Evolutionary conservation across 805 yeast genomes (phyloP).

Genomic region (Metschnikowia continentalis): DNA sequence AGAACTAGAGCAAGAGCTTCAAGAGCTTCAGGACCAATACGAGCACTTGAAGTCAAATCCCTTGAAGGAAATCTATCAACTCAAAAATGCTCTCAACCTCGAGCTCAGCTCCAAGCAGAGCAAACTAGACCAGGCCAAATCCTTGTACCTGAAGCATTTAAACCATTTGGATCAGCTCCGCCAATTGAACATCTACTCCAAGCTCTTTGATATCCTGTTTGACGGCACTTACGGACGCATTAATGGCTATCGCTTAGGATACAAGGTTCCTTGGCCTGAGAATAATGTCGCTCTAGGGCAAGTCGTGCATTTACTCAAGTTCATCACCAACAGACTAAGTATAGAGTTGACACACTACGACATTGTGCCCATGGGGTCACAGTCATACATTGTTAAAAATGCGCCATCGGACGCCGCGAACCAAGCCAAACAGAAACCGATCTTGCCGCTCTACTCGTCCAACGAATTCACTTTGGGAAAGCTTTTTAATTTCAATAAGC

Average conservation of each 20-base stretch:
- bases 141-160: constrained; percentile 57
- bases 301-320: constrained; percentile 61
- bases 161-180: constrained; percentile 68
- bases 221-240: constrained; percentile 73
- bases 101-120: constrained; percentile 47
- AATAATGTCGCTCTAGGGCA: constrained; percentile 92
- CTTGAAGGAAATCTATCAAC: constrained; percentile 43
- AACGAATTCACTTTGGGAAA: constrained; percentile 74
- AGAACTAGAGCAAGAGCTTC: constrained; percentile 47
- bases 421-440: constrained; percentile 26
- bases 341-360: constrained; percentile 56
- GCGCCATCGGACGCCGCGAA: constrained; percentile 11
- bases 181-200: constrained; percentile 76
- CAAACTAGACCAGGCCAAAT: constrained; percentile 59
- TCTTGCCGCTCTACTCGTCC: constrained; percentile 57
- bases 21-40: constrained; percentile 38
- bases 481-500: constrained; percentile 64
- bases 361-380: constrained; percentile 79
- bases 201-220: constrained; percentile 77
- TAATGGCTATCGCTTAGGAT: constrained; percentile 79
- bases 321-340: constrained; percentile 55
- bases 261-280: constrained; percentile 81
- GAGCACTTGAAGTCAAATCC: constrained; percentile 34
- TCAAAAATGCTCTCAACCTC: constrained; percentile 54
- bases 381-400: constrained; percentile 65